A percentile compares a stretch with the other conserved stretches of the same genome.
Evolutionary conservation across 129 eudicot species (phyloP).

Genomic region (Oenanthe sinensis): DNA sequence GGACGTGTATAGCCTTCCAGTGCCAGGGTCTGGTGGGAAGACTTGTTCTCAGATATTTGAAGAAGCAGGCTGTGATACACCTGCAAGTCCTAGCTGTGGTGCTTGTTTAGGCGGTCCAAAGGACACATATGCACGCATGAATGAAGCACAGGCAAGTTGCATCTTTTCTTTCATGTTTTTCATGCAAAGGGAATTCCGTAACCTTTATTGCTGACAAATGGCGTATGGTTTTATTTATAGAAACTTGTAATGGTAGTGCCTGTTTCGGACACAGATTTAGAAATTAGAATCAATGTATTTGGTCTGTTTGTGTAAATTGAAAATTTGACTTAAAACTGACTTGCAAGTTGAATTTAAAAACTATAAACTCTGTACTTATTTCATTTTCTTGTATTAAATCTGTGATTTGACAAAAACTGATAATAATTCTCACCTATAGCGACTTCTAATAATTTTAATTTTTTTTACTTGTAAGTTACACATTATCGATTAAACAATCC

Average conservation of each 20-base stretch:
- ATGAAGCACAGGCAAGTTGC: constrained; percentile 76
- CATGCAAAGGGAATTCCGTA: neutral
- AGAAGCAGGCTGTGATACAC: constrained; percentile 96
- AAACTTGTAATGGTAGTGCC: neutral
- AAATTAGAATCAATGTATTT: neutral
- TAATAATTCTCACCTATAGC: neutral
- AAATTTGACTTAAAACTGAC: neutral
- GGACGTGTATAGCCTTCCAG: constrained; percentile 90
- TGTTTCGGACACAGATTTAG: neutral
- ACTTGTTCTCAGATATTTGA: constrained; percentile 98
- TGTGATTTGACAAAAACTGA: neutral
- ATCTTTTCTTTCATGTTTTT: neutral
- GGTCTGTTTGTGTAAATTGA: neutral
- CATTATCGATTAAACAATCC: neutral
- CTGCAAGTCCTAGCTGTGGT: constrained; percentile 92
- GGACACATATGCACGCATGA: constrained; percentile 96
- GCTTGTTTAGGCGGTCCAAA: constrained; percentile 97
- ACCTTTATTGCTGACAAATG: neutral
- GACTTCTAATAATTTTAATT: neutral
- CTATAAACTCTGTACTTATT: neutral
- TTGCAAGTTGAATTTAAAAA: neutral
- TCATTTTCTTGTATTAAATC: neutral
- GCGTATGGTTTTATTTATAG: neutral
- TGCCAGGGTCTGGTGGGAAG: constrained; percentile 95
- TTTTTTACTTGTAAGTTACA: neutral